Base-by-base conservation (phyloP, 495 filamentous ascomycete genomes). In the Chaetomium fimeti region DNA sequence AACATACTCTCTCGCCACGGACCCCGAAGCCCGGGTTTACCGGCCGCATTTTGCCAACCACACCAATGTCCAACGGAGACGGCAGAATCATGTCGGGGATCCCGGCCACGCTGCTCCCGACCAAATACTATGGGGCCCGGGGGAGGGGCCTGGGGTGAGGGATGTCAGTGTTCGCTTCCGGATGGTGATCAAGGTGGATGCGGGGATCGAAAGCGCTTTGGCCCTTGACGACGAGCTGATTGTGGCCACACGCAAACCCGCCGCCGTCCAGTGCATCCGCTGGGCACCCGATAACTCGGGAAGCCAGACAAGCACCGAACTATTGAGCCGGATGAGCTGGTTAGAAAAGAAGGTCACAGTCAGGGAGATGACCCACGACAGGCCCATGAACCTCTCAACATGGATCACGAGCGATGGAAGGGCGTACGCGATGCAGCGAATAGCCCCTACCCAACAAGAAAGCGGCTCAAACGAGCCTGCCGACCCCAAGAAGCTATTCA, bases 161-260 rank as follows among this genome's bases (percentile, higher is more conserved):
- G 93, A 98, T 74, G 86, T 94, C 53, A 97, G 86, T 65, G 81
- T 98, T 51, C 87, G 91, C 22, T 98, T 99, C 77, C 84, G 94
- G 57, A 97, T 97, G 91, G 93, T 95, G 25, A 97, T 99, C 63
- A 95, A 95, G 76, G 91, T 99, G 24, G 94, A 99, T 75, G 95
- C 95, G 11, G 95, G 95, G 2, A 97, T 99, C 66, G 86, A 86
- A 68, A 84, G 79, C 67, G 91, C 89, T n/a, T 75, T 98, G 54
- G 93, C 95, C 3, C 81, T 98, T 43, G 95, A 98, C 67, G 89
- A 94, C 38, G 95, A 97, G 75, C 82, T 99, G 36, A 83, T 99
- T 43, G 93, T 99, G 47, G 92, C 94, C 11, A 99, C 95, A 5
- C 82, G 89, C 66, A 96, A 93, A 72, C 95, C 95, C 2, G 88